Evolutionary conservation across 345 rosid genomes (phyloP).

Genomic region (Corchorus capsularis): DNA sequence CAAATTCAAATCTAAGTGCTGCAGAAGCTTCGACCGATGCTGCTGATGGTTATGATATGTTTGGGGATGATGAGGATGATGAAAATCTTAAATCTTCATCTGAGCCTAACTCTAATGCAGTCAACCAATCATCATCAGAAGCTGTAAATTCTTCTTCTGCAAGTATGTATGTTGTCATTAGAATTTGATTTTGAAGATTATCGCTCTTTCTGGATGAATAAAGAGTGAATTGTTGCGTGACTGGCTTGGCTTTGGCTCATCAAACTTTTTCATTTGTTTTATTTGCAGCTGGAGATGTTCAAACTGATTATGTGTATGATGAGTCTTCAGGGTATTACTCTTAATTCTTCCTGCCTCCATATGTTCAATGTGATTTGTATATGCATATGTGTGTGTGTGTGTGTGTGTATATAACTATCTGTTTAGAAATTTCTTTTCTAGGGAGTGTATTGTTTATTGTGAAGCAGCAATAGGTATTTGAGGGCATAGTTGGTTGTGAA

Average conservation of each 20-base stretch:
- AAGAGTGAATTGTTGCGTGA: constrained; percentile 10
- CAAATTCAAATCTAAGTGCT: constrained; percentile 32
- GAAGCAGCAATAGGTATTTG: constrained; percentile 3
- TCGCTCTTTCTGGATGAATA: background rate
- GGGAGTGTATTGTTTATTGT: background rate
- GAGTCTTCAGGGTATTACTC: constrained; percentile 81
- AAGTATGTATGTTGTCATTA: constrained; percentile 32
- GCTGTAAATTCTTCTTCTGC: constrained; percentile 30
- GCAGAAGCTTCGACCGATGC: constrained; percentile 32
- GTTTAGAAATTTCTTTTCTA: background rate
- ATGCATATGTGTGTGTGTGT: background rate
- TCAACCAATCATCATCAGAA: constrained; percentile 34
- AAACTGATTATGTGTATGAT: constrained; percentile 76
- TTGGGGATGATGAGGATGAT: constrained; percentile 74
- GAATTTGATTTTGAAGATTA: background rate
- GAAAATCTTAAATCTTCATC: constrained; percentile 40
- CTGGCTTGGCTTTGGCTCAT: background rate
- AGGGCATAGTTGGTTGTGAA: background rate
- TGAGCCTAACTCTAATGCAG: constrained; percentile 33
- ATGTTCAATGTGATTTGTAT: background rate
- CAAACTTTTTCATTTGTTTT: constrained; percentile 20
- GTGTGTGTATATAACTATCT: background rate
- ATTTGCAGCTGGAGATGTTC: constrained; percentile 55
- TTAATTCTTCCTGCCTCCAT: constrained; percentile 7
- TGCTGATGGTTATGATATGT: constrained; percentile 69